Evolutionary conservation across 352 stramenopile species (phyloP).

Genomic region (Globisporangium yorkense): DNA sequence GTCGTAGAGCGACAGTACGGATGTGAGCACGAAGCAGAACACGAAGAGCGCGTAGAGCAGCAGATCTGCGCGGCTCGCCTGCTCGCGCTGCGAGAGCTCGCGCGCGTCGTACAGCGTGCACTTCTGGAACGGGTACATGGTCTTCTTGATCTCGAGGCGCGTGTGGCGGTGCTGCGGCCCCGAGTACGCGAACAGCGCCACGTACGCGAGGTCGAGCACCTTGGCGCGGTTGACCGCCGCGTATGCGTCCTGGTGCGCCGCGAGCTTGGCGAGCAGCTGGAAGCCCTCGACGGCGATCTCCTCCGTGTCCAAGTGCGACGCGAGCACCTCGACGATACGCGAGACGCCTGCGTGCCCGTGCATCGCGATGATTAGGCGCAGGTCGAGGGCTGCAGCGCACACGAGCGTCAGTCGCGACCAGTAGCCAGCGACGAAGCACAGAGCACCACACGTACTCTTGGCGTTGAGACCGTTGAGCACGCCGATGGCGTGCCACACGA

Average conservation of each 20-base stretch:
- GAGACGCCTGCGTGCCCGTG: conserved; percentile 51
- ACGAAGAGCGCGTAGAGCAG: conserved; percentile 40
- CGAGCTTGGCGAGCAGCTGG: conserved; percentile 52
- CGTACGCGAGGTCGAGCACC: conserved; percentile 65
- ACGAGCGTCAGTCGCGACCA: no score
- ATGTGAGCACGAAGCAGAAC: conserved; percentile 38
- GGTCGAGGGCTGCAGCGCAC: conserved; percentile 28
- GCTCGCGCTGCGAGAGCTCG: conserved; percentile 41
- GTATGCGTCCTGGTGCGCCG: conserved; percentile 35
- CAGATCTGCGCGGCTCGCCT: conserved; percentile 32
- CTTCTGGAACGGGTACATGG: conserved; percentile 60
- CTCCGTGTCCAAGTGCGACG: conserved; percentile 61
- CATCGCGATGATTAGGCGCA: conserved; percentile 38
- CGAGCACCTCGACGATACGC: conserved; percentile 57
- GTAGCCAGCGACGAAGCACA: neutral
- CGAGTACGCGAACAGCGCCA: conserved; percentile 62
- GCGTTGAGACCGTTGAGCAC: conserved; percentile 61
- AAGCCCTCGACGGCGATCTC: conserved; percentile 74
- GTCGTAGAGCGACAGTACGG: conserved; percentile 36
- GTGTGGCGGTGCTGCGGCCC: conserved; percentile 58
- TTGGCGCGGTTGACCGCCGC: conserved; percentile 52
- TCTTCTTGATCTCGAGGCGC: conserved; percentile 53
- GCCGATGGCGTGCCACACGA: conserved; percentile 68
- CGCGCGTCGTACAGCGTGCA: conserved; percentile 54
- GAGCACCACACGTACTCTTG: conserved; percentile 25